Evolutionary conservation across 345 rosid species (phyloP).

Genomic region (Sisymbrium irio): DNA sequence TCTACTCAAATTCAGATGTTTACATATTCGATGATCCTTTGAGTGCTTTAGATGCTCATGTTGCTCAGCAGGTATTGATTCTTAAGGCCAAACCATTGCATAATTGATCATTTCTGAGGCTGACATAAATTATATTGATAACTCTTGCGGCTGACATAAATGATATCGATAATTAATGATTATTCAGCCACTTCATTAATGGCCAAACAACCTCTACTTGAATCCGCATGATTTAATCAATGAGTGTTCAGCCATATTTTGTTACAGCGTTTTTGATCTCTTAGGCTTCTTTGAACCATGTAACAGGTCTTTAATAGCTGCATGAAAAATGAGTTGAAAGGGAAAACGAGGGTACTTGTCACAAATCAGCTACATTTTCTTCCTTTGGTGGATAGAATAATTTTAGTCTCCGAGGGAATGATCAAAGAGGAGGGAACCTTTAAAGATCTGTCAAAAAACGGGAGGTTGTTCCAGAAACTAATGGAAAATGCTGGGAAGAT

Average conservation of each 20-base stretch:
- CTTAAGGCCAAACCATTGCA: neutral
- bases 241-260: neutral
- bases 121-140: neutral
- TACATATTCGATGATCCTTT: slow-evolving; percentile 97
- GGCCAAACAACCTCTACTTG: neutral
- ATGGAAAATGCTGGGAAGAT: slow-evolving; percentile 98
- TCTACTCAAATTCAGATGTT: slow-evolving; percentile 86
- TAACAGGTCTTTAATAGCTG: slow-evolving; percentile 85
- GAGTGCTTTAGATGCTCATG: slow-evolving; percentile 96
- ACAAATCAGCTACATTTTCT: slow-evolving; percentile 98
- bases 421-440: slow-evolving; percentile 89
- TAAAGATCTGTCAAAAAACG: slow-evolving; percentile 73
- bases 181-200: neutral
- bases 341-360: slow-evolving; percentile 86
- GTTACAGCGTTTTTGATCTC: neutral
- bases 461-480: slow-evolving; percentile 68
- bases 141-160: neutral
- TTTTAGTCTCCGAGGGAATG: slow-evolving; percentile 70
- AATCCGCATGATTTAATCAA: neutral
- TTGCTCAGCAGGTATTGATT: slow-evolving; percentile 74
- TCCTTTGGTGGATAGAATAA: slow-evolving; percentile 76
- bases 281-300: slow-evolving; percentile 1
- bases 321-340: slow-evolving; percentile 70
- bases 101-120: neutral
- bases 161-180: neutral